phyloP scores from a whole-genome alignment of 139 green algal species.

The Coelastrella sp. region DNA sequence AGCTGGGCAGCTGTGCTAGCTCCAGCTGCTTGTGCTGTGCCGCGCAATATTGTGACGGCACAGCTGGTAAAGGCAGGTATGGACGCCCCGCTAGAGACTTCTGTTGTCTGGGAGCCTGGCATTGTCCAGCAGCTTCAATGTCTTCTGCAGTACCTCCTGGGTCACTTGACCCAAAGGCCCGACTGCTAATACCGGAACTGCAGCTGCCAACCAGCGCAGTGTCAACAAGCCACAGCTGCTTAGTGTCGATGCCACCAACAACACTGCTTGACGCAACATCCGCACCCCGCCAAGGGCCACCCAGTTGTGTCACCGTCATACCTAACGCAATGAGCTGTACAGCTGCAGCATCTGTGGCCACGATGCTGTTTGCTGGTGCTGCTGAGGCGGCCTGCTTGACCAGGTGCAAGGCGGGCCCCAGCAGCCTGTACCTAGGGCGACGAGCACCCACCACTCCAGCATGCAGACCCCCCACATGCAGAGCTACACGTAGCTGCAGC shows the following conservation, averaged over 20 bases:
- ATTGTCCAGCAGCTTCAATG: too few species aligned
- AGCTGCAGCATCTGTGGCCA: conserved; percentile 34
- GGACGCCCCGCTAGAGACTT: too few species aligned
- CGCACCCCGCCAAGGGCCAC: not conserved
- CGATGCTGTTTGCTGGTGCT: conserved; percentile 6
- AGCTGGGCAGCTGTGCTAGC: not conserved
- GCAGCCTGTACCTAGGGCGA: conserved; percentile 28
- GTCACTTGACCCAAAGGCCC: too few species aligned
- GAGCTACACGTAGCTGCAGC: conserved; percentile 5
- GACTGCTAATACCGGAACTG: too few species aligned
- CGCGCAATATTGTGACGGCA: not conserved
- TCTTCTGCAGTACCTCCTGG: too few species aligned
- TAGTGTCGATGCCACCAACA: too few species aligned
- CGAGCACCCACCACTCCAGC: conserved; percentile 34
- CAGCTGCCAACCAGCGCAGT: not conserved
- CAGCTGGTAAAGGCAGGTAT: not conserved
- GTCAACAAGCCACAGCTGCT: not conserved
- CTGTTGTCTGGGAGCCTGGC: too few species aligned
- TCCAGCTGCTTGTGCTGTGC: not conserved
- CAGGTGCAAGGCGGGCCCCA: conserved; percentile 22
- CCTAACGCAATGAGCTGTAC: not conserved
- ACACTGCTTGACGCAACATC: too few species aligned
- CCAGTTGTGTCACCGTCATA: not conserved
- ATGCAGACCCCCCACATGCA: conserved; percentile 37
- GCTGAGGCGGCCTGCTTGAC: not conserved